Base-by-base conservation (phyloP, 306 rosid species). In the Lotus japonicus region DNA sequence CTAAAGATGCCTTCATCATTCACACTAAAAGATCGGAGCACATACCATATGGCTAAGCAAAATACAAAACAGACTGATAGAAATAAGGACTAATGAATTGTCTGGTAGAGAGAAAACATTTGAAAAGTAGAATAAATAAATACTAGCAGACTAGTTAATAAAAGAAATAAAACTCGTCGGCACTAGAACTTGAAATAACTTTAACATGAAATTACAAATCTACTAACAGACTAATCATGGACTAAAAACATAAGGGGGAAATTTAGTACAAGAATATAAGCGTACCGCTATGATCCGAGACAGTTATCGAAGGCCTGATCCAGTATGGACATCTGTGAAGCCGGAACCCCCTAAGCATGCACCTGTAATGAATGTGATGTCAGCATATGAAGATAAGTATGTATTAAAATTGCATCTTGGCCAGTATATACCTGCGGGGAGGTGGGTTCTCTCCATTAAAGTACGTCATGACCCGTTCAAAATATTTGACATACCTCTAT, bases 321-420 rank as follows among this genome's bases (percentile, higher is more conserved):
- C 97, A 95, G 80, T 90, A 95, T 33, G 97, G 99, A 80, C 99
- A 95, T 71, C 97, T 85, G 83, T 88, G 96, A 76, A 95, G 96
- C 55, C 97, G 92, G 76, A 95, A 88, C 52, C 99, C 97, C 82
- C 99, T 84, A 75, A 95, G 96, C 92, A 95, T 89, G 80, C 97
- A 95, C 83, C 99, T 95, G 80, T 36, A 78, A 28, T 81, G 59
- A 55, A 75, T 39, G 38, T 39, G 21, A 71, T 66, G 76, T 79
- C 50, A 63, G 74, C 57, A 43, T 46, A 66, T 36, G 45, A 51
- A 80, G 52, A 43, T 43, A n/a, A 58, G 9, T 66, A 13, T 7
- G 68, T 45, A 66, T 13, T 10, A 39, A 43, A 58, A 56, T 66
- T 69, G 7, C 57, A 56, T 33, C 68, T 10, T 52, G 64, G 15